Evolutionary conservation across 139 green algal genomes (phyloP).

Genomic region (Volvox reticuliferus): DNA sequence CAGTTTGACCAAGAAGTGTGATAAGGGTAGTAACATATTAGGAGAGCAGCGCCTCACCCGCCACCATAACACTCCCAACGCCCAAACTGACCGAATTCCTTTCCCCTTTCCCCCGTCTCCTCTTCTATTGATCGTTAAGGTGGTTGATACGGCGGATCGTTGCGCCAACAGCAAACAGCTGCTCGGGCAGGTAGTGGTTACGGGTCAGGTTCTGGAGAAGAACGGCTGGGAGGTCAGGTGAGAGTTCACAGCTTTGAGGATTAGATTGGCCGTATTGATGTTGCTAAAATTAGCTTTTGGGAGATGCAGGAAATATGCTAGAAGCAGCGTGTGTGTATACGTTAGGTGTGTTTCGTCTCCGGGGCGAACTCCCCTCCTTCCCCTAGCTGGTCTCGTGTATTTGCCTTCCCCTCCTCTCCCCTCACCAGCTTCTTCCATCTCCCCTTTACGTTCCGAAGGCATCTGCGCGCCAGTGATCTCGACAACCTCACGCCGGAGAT

Average conservation of each 20-base stretch:
- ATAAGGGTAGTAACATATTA: too few species aligned
- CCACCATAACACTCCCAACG: not conserved
- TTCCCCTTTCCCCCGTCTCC: not conserved
- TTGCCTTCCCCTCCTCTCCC: not conserved
- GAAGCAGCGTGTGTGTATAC: not conserved
- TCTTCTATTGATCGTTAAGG: not conserved
- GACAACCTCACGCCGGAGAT: not conserved
- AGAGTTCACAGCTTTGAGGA: not conserved
- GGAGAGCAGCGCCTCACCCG: not conserved
- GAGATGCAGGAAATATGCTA: not conserved
- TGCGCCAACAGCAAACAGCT: slow-evolving; percentile 51
- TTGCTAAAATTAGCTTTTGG: not conserved
- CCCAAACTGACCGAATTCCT: too few species aligned
- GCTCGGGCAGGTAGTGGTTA: slow-evolving; percentile 13
- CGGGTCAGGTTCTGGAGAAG: slow-evolving; percentile 58
- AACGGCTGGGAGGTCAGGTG: slow-evolving; percentile 59
- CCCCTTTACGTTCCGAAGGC: not conserved
- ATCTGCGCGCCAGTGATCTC: not conserved
- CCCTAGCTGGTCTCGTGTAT: not conserved
- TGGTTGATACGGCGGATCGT: not conserved
- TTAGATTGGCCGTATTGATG: not conserved
- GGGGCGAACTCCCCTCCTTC: too few species aligned
- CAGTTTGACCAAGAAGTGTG: too few species aligned
- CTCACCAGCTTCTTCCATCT: not conserved
- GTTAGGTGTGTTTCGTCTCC: not conserved